These are phyloP conservation scores for Lithohypha guttulata DNA, from an alignment of 2,329 filamentous ascomycete species.

Conservation along the genomic window DNA sequence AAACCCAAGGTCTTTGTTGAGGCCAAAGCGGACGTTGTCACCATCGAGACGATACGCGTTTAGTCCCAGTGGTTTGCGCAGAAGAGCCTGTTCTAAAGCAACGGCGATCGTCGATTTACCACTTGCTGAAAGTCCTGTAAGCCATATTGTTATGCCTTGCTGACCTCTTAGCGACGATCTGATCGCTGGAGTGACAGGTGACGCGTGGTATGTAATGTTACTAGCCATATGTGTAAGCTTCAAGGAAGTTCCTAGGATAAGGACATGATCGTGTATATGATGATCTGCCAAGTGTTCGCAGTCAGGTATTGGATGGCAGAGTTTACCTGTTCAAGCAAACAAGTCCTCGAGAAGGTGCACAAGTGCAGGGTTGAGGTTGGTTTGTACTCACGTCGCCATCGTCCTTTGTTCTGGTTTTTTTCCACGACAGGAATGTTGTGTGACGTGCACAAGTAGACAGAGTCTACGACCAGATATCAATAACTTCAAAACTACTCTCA, in stretches of 20 bases:
- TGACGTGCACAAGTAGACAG: too few species aligned
- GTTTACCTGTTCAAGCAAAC: neutral
- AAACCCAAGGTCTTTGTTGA: conserved; percentile 97
- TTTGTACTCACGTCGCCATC: conserved; percentile 29
- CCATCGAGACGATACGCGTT: conserved; percentile 89
- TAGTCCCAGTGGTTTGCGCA: conserved; percentile 59
- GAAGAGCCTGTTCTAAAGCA: conserved; percentile 90
- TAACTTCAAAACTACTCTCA: too few species aligned
- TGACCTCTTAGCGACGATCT: conserved; percentile 54
- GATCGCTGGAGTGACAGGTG: conserved; percentile 32
- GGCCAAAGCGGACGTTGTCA: conserved; percentile 94
- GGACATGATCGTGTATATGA: conserved; percentile 8
- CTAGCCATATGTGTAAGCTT: conserved; percentile 21
- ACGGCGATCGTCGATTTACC: conserved; percentile 97
- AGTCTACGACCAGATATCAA: too few species aligned
- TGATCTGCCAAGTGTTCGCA: conserved; percentile 14
- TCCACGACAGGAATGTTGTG: too few species aligned
- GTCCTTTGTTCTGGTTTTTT: conserved; percentile 6
- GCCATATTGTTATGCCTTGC: conserved; percentile 89
- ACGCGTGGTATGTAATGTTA: conserved; percentile 39
- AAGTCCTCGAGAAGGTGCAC: conserved; percentile 2
- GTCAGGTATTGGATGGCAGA: neutral
- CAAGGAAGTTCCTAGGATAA: conserved; percentile 5
- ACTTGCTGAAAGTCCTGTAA: conserved; percentile 89
- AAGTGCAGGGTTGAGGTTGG: conserved; percentile 1